Evolutionary conservation across 2,329 filamentous ascomycete species (phyloP), one percentile per base, ranked within the genome.

Genomic region (Aspergillaceae sp.): DNA sequence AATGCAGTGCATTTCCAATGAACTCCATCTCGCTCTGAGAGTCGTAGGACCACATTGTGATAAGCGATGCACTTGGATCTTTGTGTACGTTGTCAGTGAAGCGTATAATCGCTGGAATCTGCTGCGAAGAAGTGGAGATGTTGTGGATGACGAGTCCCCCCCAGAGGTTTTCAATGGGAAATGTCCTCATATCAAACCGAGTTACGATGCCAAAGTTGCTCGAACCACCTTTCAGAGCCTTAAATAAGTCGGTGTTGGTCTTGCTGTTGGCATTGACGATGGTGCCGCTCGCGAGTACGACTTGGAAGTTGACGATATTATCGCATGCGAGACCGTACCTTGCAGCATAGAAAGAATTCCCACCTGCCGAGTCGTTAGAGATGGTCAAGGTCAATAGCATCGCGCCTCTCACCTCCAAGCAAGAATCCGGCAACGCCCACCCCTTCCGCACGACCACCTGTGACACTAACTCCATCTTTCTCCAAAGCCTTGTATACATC

Each of bases 141-240:
- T 46, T 43, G 8, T 55, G 48, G 4, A 40, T 35, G 11, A 58
- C 46, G 3, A 49, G n/a, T 2, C 59, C 60, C 6, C 59, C 58
- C 58, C 58, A 61, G 33, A 62, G 40, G 4, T 43, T 30, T 9
- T 49, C 48, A 7, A 42, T 41, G 2, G 48, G 42, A 8, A 59
- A 50, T 3, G 55, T 48, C 6, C 45, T 47, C 10, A 60, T n/a
- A 32, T 62, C 56, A 29, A 56, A 56, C 8, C 50, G 50, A 10
- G 58, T 61, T 29, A 61, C 57, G n/a, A 63, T 52, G 40, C 76
- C 77, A 49, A 74, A 79, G 56, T 77, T 79, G 59, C 72, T 77
- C n/a, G 73, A 72, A 10, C 79, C 78, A 7, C 78, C 79, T 46
- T 74, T 73, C 3, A 81, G 67, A 0, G 73, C 76, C 51, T 65